Evolutionary conservation across 768 basidiomycete species (phyloP).

Genomic region (Calocybe indica): DNA sequence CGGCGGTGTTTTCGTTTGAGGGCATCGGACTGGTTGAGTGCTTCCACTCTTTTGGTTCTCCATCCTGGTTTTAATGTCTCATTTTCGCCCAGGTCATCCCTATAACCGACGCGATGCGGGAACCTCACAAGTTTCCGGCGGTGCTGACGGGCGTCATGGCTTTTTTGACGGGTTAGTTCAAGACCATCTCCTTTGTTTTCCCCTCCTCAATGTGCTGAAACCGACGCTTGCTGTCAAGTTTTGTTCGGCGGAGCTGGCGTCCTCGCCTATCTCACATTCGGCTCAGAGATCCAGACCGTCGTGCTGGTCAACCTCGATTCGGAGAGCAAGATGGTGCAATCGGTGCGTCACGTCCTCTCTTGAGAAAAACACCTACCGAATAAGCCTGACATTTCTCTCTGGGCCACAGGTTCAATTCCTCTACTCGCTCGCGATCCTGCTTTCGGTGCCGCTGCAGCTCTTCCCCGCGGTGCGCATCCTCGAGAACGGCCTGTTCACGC

Average conservation of each 20-base stretch:
- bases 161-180: constrained; percentile 58
- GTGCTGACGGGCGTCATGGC: constrained; percentile 90
- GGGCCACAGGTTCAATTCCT: constrained; percentile 64
- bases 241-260: constrained; percentile 87
- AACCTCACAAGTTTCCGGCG: constrained; percentile 88
- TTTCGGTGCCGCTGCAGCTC: constrained; percentile 90
- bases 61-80: constrained; percentile 5
- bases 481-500: constrained; percentile 90
- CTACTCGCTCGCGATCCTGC: constrained; percentile 88
- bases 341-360: constrained; percentile 41
- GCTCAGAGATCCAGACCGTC: constrained; percentile 83
- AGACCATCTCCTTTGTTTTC: neutral
- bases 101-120: constrained; percentile 94
- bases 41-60: neutral
- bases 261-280: constrained; percentile 85
- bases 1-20: constrained; percentile 98
- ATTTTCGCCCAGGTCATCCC: constrained; percentile 66
- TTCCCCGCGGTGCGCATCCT: constrained; percentile 98
- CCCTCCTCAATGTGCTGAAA: neutral
- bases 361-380: too few relatives aligned
- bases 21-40: constrained; percentile 81
- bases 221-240: constrained; percentile 29
- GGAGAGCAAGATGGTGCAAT: constrained; percentile 81
- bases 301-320: constrained; percentile 91
- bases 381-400: neutral